Evolutionary conservation across 1,284 basidiomycete genomes (phyloP).

Genomic region (Malassezia psittaci): DNA sequence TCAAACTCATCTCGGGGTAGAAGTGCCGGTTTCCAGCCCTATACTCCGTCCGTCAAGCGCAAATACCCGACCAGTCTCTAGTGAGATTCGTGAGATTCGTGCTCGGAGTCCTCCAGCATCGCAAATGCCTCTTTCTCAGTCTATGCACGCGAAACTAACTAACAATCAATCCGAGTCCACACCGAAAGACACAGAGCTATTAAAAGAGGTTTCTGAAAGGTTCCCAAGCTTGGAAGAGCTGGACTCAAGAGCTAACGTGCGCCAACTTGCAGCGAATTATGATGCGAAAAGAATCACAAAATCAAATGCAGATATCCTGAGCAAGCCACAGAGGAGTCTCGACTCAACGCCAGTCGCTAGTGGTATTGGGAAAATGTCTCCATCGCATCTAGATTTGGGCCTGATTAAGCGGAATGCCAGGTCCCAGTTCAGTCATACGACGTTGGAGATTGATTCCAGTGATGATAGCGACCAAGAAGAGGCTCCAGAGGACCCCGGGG

Average conservation of each 20-base stretch:
- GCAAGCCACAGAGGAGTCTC: background rate
- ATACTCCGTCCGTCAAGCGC: too few relatives aligned
- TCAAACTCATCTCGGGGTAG: too few relatives aligned
- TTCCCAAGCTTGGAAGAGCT: slow-evolving; percentile 11
- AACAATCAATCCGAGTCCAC: background rate
- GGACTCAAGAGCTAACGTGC: background rate
- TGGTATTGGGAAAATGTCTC: background rate
- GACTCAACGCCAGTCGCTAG: background rate
- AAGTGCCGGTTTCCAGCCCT: too few relatives aligned
- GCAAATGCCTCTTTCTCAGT: too few relatives aligned
- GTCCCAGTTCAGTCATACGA: background rate
- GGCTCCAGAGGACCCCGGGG: slow-evolving; percentile 8
- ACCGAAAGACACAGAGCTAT: too few relatives aligned
- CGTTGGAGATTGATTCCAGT: background rate
- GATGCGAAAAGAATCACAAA: background rate
- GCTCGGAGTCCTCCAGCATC: too few relatives aligned
- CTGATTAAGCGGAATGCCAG: background rate
- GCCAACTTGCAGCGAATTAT: background rate
- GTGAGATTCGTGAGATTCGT: too few relatives aligned
- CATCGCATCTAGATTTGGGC: too few relatives aligned
- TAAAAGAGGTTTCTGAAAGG: slow-evolving; percentile 1
- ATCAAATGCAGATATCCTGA: background rate
- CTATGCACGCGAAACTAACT: too few relatives aligned
- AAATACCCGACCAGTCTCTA: too few relatives aligned
- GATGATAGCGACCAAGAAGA: slow-evolving; percentile 11